Evolutionary conservation across 2,329 filamentous ascomycete genomes (phyloP), one percentile per base, ranked within the genome.

Genomic region (Trichoderma asperellum): DNA sequence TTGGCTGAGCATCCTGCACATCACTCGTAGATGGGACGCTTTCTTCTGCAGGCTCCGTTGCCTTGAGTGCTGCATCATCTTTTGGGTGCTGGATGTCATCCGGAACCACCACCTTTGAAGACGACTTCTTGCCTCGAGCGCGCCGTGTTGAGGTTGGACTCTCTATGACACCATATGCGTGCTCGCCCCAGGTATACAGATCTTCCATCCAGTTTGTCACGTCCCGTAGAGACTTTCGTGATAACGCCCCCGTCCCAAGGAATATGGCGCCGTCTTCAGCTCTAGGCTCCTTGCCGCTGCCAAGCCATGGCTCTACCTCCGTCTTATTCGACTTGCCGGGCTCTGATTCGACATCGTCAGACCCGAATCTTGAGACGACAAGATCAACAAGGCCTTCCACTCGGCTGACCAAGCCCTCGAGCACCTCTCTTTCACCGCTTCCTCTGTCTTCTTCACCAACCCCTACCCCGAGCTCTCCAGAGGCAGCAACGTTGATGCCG

Each of bases 391-490:
- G 84, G 0, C 96, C 96, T 63, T 96, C 91, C 29, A 93, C 92
- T 68, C 92, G 86, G 11, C 85, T 86, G 1, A 93, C 89, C 71
- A 97, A 88, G n/a, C 93, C 93, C 79, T 98, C 95, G 1, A 99
- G 83, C 0, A 98, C 95, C 74, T 96, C 95, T 74, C 95, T 86
- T 81, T 98, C 95, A 37, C 94, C 94, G 77, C 95, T 97, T 5
- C 95, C 95, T 78, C 94, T 91, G 68, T 97, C 93, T 81, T 98
- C 96, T 78, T 98, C 96, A 21, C 96, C 96, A 1, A 98, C 96
- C 0, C 96, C 96, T 57, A 97, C 88, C 18, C 96, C 96, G 32
- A 98, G 87, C 80, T 98, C 95, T 21, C 96, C 95, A 40, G 93
- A 94, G 7, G 91, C 92, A 14, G 94, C 93, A 37, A 99, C 85